phyloP scores from a whole-genome alignment of 768 basidiomycete genomes.

The Agaricus subrufescens region DNA sequence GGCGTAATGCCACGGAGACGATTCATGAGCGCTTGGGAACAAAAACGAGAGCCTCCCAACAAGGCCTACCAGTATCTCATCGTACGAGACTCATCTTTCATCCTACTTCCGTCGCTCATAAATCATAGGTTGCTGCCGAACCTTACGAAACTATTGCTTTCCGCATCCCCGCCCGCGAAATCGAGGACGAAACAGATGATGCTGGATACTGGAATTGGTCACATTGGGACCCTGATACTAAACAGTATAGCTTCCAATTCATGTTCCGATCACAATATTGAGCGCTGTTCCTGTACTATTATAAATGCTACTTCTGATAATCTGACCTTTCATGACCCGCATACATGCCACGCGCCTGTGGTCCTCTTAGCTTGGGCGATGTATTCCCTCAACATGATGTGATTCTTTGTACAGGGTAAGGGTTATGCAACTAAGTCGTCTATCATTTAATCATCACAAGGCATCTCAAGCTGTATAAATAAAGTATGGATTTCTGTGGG shows the following conservation, averaged over 20 bases:
- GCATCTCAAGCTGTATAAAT: constrained; percentile 8
- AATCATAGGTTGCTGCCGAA: constrained; percentile 88
- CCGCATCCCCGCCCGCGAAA: constrained; percentile 94
- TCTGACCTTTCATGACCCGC: constrained; percentile 2
- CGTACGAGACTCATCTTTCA: constrained; percentile 44
- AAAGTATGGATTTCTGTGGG: constrained; percentile 10
- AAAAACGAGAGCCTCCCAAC: constrained; percentile 91
- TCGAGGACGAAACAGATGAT: constrained; percentile 91
- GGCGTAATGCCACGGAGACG: constrained; percentile 80
- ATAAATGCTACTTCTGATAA: not conserved
- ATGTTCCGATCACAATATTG: constrained; percentile 72
- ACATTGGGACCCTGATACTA: constrained; percentile 99
- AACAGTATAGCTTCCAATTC: constrained; percentile 97
- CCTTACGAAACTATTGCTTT: constrained; percentile 99
- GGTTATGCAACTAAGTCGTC: too few species aligned
- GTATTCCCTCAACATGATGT: too few species aligned
- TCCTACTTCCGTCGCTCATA: constrained; percentile 17
- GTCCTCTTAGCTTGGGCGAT: too few species aligned
- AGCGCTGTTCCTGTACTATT: constrained; percentile 7
- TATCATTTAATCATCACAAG: too few species aligned
- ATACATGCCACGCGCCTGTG: too few species aligned
- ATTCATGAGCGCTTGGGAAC: constrained; percentile 98
- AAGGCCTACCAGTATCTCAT: constrained; percentile 97
- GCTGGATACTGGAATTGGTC: constrained; percentile 96
- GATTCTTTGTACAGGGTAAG: too few species aligned